These are phyloP conservation scores for Trichosporon sp. DNA, from an alignment of 1,284 basidiomycete species.

Conservation along the genomic window DNA sequence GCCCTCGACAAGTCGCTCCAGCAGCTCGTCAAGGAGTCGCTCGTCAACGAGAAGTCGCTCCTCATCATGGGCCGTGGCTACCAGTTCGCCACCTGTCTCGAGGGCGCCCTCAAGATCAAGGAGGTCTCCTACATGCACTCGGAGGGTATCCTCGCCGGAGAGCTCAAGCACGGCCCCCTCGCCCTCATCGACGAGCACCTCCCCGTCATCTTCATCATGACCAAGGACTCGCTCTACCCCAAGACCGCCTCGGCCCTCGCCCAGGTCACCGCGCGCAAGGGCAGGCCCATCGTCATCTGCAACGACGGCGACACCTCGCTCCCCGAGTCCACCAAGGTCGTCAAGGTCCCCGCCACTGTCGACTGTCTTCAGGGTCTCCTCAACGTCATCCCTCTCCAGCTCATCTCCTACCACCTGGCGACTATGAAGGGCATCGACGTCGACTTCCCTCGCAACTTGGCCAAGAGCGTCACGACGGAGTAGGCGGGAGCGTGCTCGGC, in stretches of 20 bases:
- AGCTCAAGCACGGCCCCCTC: constrained; percentile 93
- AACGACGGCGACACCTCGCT: constrained; percentile 89
- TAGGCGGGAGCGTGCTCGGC: no score
- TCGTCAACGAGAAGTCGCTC: constrained; percentile 80
- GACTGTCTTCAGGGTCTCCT: constrained; percentile 94
- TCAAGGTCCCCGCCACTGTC: constrained; percentile 89
- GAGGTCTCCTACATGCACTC: constrained; percentile 72
- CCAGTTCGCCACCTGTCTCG: constrained; percentile 95
- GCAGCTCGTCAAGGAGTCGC: constrained; percentile 76
- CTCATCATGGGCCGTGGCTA: constrained; percentile 98
- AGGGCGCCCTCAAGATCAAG: constrained; percentile 99
- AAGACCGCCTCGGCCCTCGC: constrained; percentile 88
- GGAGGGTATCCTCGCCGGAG: constrained; percentile 81
- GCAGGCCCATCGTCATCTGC: constrained; percentile 92
- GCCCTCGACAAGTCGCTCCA: constrained; percentile 78
- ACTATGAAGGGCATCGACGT: constrained; percentile 95
- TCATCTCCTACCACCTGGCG: constrained; percentile 92
- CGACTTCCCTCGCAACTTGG: constrained; percentile 96
- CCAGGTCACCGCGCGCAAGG: constrained; percentile 96
- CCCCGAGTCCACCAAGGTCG: constrained; percentile 70
- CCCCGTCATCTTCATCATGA: constrained; percentile 99
- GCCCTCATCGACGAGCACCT: constrained; percentile 98
- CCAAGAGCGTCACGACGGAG: constrained; percentile 56
- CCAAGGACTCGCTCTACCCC: constrained; percentile 95
- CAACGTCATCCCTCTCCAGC: constrained; percentile 95